Evolutionary conservation across 768 basidiomycete species (phyloP).

Genomic region (Cystofilobasidium capitatum): DNA sequence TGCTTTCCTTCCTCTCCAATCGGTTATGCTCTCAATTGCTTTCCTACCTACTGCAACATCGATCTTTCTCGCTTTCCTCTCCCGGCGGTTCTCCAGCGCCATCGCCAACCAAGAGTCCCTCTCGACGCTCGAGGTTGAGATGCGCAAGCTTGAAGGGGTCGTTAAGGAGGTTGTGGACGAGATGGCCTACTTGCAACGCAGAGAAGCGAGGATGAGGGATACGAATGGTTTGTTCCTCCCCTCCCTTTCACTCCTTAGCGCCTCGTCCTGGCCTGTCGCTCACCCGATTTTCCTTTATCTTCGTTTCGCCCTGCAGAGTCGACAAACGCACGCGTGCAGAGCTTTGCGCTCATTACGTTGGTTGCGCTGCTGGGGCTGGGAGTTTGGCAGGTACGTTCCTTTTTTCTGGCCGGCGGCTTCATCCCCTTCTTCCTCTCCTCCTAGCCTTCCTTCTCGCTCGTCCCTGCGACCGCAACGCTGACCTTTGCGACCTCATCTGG

Average conservation of each 20-base stretch:
- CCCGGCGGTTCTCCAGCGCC: slow-evolving; percentile 64
- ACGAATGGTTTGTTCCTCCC: slow-evolving; percentile 62
- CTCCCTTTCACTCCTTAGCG: neutral
- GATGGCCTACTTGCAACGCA: slow-evolving; percentile 73
- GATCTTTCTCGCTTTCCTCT: too few species aligned
- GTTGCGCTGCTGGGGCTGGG: slow-evolving; percentile 67
- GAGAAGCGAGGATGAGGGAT: slow-evolving; percentile 76
- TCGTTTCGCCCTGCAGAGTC: slow-evolving; percentile 51
- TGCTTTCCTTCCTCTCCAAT: neutral
- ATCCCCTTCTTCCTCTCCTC: neutral
- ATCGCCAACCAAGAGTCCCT: slow-evolving; percentile 98
- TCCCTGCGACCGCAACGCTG: neutral
- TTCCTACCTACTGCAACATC: too few species aligned
- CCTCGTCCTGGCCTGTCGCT: slow-evolving; percentile 1
- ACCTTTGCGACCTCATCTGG: neutral
- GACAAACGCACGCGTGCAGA: slow-evolving; percentile 81
- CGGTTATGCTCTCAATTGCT: too few species aligned
- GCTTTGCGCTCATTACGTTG: slow-evolving; percentile 83
- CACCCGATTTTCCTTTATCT: neutral
- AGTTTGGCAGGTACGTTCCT: slow-evolving; percentile 59
- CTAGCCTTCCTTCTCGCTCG: neutral
- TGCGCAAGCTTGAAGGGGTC: slow-evolving; percentile 91
- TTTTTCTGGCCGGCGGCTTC: neutral
- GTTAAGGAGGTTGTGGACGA: slow-evolving; percentile 93
- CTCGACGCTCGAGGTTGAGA: slow-evolving; percentile 90